Base-by-base conservation (phyloP, 2,329 filamentous ascomycete species). In the Fusarium protoensiforme region DNA sequence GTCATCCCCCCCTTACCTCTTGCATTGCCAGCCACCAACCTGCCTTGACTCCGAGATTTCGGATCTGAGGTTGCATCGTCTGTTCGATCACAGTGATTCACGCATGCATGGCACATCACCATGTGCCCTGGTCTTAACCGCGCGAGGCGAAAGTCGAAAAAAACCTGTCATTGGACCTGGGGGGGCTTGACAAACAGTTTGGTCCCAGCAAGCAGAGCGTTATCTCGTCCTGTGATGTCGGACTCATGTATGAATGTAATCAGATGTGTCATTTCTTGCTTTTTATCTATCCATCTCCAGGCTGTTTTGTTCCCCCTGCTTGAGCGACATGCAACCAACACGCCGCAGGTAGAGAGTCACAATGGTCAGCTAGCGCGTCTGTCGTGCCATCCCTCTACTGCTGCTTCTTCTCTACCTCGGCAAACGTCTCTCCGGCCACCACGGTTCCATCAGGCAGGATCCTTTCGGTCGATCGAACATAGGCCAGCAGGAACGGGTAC, bases 401-500 rank as follows among this genome's bases (percentile, higher is more conserved):
- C 24, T 43, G 39, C 59, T 79, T 77, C 71, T 74, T 80, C 20
- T 74, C 54, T 7, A 46, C 22, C 46, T 66, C 70, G 5, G 31
- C 24, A 18, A 61, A 20, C 7, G 22, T 27, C 33, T 73, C 72
- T 18, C 69, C 78, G 8, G 78, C 77, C 8, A 82, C 75, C 20
- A 83, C 67, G 6, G 79, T 81, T 20, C 85, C 84, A 67, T 86
- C 81, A 2, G 79, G 73, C 9, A 86, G 70, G 2, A 80, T 63
- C 33, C 68, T 78, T 65, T 86, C 84, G 4, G 82, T 84, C 56
- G 79, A 79, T 61, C 81, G 79, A 18, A 87, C 80, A 18, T 82
- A 69, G 20, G 78, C 81, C 53, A 88, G 73, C 11, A 85, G 69
- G 51, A 87, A 82, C 0, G 85, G 83, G 64, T 88, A 88, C 3